Evolutionary conservation across 805 yeast species (phyloP).

Genomic region (Candida taoyuanica): DNA sequence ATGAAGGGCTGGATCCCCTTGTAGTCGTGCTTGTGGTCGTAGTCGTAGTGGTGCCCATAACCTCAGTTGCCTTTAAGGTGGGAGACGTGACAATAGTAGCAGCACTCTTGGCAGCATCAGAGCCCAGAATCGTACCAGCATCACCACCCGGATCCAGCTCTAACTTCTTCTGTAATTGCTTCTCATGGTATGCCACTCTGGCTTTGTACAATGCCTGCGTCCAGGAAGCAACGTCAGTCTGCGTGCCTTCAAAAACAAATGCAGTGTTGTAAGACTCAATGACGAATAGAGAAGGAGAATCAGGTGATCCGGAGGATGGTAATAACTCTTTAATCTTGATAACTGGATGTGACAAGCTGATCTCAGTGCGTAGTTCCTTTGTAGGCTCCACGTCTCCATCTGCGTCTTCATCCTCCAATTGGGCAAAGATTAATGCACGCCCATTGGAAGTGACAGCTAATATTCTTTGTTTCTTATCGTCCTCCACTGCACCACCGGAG

Average conservation of each 20-base stretch:
- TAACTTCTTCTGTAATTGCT: constrained; percentile 27
- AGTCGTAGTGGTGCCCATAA: background rate
- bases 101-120: constrained; percentile 35
- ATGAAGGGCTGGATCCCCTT: background rate
- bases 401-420: constrained; percentile 18
- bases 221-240: constrained; percentile 51
- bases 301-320: constrained; percentile 29
- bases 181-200: constrained; percentile 44
- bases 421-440: constrained; percentile 49
- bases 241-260: constrained; percentile 52
- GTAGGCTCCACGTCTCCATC: background rate
- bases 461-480: constrained; percentile 43
- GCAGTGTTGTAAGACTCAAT: constrained; percentile 52
- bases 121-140: constrained; percentile 30
- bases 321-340: constrained; percentile 57
- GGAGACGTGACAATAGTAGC: constrained; percentile 27
- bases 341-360: constrained; percentile 48
- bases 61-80: constrained; percentile 7
- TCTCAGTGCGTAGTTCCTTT: constrained; percentile 45
- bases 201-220: constrained; percentile 48
- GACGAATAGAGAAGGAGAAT: constrained; percentile 44
- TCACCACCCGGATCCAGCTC: constrained; percentile 28
- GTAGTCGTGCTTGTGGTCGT: background rate
- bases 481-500: constrained; percentile 21
- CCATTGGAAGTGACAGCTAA: constrained; percentile 60